Percentiles rank a stretch among this genome's conserved stretches.
Evolutionary conservation across 2,329 filamentous ascomycete genomes (phyloP).

Genomic region (Cadophora luteo-olivacea): DNA sequence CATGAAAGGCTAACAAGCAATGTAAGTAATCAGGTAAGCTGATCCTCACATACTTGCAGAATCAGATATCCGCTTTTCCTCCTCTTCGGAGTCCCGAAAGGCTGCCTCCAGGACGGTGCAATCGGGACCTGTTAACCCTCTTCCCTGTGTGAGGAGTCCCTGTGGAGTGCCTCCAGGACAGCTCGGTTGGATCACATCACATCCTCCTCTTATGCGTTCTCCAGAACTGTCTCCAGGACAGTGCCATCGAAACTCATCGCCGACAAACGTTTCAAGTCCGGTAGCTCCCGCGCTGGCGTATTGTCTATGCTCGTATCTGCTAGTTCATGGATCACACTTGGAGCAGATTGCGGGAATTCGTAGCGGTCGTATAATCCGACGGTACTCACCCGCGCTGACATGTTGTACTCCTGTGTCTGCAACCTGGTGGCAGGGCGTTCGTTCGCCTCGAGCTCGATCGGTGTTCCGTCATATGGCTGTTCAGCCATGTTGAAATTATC

Average conservation of each 20-base stretch:
- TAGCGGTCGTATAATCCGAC: slow-evolving; percentile 2
- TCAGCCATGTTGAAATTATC: not conserved
- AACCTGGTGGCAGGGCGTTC: not conserved
- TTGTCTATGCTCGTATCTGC: slow-evolving; percentile 1
- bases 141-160: not conserved
- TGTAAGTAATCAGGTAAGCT: not conserved
- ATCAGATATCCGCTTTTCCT: not conserved
- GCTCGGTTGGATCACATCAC: not conserved
- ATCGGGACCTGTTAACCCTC: not conserved
- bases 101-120: not conserved
- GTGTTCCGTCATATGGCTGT: not conserved
- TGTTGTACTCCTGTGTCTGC: not conserved
- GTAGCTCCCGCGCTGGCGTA: not conserved
- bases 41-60: not conserved
- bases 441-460: slow-evolving; percentile 13
- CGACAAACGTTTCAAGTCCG: slow-evolving; percentile 11
- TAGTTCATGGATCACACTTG: not conserved
- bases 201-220: not conserved
- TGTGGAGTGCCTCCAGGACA: not conserved
- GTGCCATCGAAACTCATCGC: slow-evolving; percentile 16
- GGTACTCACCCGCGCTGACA: not conserved
- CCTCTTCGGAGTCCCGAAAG: not conserved
- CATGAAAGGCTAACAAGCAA: not conserved
- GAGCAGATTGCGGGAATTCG: not conserved
- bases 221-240: not conserved